Conservation (phyloP, 2,329 filamentous ascomycete genomes). For the Xylaria sp. region DNA sequence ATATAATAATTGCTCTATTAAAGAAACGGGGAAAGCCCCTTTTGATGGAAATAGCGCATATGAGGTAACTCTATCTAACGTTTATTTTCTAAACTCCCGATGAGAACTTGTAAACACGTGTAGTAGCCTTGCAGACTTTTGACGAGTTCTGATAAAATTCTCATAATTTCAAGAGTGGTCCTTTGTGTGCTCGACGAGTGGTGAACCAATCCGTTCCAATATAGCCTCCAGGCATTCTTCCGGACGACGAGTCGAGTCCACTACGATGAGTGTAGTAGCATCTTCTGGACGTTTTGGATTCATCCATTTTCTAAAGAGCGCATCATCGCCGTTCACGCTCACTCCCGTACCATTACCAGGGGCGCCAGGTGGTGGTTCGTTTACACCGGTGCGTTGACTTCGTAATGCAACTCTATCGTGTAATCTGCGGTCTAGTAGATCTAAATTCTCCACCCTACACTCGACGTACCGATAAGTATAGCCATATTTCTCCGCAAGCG, state of each 20-base stretch:
- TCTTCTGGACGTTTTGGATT: conserved; percentile 19
- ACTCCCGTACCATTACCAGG: neutral
- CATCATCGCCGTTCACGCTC: neutral
- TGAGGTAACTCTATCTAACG: neutral
- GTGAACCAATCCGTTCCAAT: conserved; percentile 8
- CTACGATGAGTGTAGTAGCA: conserved; percentile 14
- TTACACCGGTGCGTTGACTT: conserved; percentile 26
- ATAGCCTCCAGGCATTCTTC: conserved; percentile 26
- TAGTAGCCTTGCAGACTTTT: neutral
- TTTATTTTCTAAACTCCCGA: neutral
- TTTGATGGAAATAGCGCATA: neutral
- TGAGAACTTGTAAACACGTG: neutral
- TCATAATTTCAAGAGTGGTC: neutral
- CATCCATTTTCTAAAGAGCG: conserved; percentile 31
- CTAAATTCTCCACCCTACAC: conserved; percentile 28
- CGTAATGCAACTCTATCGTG: conserved; percentile 11
- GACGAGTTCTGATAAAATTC: neutral
- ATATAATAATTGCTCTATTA: neutral
- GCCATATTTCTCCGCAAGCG: conserved; percentile 42
- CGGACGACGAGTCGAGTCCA: conserved; percentile 19
- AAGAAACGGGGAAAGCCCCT: neutral
- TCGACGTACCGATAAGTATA: conserved; percentile 24
- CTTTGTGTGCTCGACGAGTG: neutral
- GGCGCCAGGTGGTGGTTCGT: conserved; percentile 11
- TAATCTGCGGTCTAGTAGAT: conserved; percentile 25